A percentile compares a stretch with the other conserved stretches of the same genome.
phyloP scores from a whole-genome alignment of 805 yeast species.

The Debaryomyces tyrocola region DNA sequence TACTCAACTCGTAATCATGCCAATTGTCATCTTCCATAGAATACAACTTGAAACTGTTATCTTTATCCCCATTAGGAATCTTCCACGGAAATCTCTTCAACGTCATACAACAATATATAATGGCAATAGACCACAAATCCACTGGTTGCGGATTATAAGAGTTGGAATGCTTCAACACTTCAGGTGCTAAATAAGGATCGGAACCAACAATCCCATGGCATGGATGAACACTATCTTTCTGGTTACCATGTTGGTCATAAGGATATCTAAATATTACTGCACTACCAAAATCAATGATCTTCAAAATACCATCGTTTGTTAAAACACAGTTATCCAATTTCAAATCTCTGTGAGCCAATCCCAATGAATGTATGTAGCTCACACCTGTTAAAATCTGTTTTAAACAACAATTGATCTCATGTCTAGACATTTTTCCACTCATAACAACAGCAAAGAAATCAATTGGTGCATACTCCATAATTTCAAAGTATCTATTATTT shows the following conservation, averaged over 20 bases:
- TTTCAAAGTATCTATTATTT: conserved; percentile 80
- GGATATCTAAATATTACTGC: conserved; percentile 92
- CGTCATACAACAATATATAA: conserved; percentile 89
- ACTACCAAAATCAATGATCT: conserved; percentile 90
- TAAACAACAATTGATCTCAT: conserved; percentile 85
- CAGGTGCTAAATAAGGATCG: conserved; percentile 90
- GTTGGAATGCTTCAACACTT: conserved; percentile 64
- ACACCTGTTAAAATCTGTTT: conserved; percentile 83
- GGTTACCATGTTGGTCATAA: conserved; percentile 48
- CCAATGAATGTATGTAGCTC: conserved; percentile 77
- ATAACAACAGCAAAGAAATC: conserved; percentile 93
- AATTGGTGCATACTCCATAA: conserved; percentile 92
- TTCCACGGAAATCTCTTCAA: conserved; percentile 94
- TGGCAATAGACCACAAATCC: conserved; percentile 91
- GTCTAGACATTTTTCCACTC: conserved; percentile 82
- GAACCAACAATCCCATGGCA: conserved; percentile 82
- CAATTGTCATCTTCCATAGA: conserved; percentile 77
- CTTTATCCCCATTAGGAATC: conserved; percentile 73
- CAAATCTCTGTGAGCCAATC: conserved; percentile 88
- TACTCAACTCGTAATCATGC: conserved; percentile 73
- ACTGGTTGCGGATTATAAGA: conserved; percentile 87
- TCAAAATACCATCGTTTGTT: conserved; percentile 77
- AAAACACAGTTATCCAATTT: conserved; percentile 93
- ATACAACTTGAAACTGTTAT: conserved; percentile 79
- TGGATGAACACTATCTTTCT: conserved; percentile 64